Percentiles rank a stretch among this genome's conserved stretches.
These are phyloP conservation scores for Phytophthora quininea DNA, from an alignment of 352 stramenopile species.

Conservation along the genomic window DNA sequence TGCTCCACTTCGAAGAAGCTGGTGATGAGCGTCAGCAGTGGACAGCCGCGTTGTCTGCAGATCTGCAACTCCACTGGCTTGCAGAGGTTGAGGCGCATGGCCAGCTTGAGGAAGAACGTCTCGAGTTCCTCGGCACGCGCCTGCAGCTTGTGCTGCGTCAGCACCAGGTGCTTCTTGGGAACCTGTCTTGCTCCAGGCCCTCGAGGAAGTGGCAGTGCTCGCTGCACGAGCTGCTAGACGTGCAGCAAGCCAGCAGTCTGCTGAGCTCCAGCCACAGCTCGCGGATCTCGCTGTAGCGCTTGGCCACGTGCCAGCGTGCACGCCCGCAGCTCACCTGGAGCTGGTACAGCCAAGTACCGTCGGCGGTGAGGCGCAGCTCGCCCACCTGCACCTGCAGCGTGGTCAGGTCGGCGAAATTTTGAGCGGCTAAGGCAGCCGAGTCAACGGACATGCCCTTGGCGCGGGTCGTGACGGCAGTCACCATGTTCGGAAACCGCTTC, in stretches of 20 bases:
- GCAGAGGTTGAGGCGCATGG: constrained; percentile 75
- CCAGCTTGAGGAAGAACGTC: constrained; percentile 65
- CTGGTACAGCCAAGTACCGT: constrained; percentile 74
- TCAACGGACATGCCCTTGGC: constrained; percentile 38
- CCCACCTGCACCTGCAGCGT: constrained; percentile 58
- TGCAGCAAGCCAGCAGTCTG: constrained; percentile 35
- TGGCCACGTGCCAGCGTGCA: constrained; percentile 55
- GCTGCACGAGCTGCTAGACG: constrained; percentile 32
- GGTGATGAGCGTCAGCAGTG: constrained; percentile 46
- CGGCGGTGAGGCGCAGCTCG: constrained; percentile 57
- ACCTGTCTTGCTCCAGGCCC: constrained; percentile 73
- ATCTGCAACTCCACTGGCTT: constrained; percentile 43
- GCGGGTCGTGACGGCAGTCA: constrained; percentile 5
- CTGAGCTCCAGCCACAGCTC: constrained; percentile 66
- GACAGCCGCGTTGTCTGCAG: constrained; percentile 53
- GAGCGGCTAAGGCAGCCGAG: constrained; percentile 9
- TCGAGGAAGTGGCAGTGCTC: constrained; percentile 74
- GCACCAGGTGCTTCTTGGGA: constrained; percentile 74
- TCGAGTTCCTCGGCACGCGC: constrained; percentile 57
- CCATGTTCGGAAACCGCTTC: constrained; percentile 11
- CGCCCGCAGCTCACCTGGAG: constrained; percentile 59
- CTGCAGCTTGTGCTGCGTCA: constrained; percentile 72
- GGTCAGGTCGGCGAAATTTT: constrained; percentile 45
- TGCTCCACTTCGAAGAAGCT: constrained; percentile 58
- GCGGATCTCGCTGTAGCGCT: constrained; percentile 80